Conservation (phyloP, 768 basidiomycete species). For the Podaxis pistillaris region DNA sequence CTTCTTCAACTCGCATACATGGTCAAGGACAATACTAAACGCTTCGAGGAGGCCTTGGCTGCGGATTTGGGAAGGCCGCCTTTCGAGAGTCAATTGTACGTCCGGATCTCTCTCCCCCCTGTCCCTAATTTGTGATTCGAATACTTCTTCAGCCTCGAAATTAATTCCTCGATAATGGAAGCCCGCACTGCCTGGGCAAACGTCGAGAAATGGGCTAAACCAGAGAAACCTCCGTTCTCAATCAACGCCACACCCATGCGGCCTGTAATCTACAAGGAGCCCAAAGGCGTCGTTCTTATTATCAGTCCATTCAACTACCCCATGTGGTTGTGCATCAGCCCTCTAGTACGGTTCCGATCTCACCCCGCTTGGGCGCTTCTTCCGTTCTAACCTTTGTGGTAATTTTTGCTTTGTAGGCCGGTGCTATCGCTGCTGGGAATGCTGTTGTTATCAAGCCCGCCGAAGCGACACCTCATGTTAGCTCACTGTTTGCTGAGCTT, state of each 20-base stretch:
- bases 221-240: slow-evolving; percentile 54
- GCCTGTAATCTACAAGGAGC: slow-evolving; percentile 67
- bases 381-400: not conserved
- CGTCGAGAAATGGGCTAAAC: slow-evolving; percentile 74
- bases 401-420: slow-evolving; percentile 31
- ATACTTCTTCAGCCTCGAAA: slow-evolving; percentile 51
- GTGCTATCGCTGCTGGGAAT: slow-evolving; percentile 80
- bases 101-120: not conserved
- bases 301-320: slow-evolving; percentile 80
- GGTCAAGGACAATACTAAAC: slow-evolving; percentile 67
- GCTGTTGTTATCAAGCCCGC: slow-evolving; percentile 75
- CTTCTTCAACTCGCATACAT: slow-evolving; percentile 73
- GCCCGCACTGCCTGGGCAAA: slow-evolving; percentile 52
- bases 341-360: slow-evolving; percentile 46
- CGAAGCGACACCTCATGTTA: slow-evolving; percentile 58
- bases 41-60: slow-evolving; percentile 55
- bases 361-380: not conserved
- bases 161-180: slow-evolving; percentile 50
- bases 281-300: slow-evolving; percentile 73
- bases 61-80: slow-evolving; percentile 63
- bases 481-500: slow-evolving; percentile 61
- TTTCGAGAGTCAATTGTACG: slow-evolving; percentile 54
- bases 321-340: slow-evolving; percentile 53
- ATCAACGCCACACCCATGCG: slow-evolving; percentile 57
- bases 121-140: not conserved